Evolutionary conservation across 2,329 filamentous ascomycete species (phyloP).

Genomic region (Sarocladiaceae sp.): DNA sequence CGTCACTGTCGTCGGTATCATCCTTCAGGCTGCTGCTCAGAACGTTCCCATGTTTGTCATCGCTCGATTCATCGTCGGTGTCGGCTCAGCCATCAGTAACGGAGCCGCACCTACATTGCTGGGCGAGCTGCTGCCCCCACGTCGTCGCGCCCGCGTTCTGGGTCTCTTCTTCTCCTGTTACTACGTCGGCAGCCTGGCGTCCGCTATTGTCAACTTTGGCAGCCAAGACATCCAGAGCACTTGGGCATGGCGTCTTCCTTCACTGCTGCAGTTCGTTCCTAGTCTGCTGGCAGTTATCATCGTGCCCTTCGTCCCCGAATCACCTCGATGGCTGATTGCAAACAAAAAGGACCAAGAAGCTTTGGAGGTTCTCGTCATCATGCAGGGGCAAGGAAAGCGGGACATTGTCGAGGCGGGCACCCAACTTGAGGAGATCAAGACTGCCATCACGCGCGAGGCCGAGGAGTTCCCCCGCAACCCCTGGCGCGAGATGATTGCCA

Average conservation of each 20-base stretch:
- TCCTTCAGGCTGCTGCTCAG: no score
- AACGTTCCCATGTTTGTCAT: no score
- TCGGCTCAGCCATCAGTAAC: no score
- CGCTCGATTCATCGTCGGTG: no score
- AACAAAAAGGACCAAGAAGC: conserved; percentile 25
- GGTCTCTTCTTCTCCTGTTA: conserved; percentile 22
- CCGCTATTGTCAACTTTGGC: conserved; percentile 23
- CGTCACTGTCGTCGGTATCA: no score
- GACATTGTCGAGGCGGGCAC: conserved; percentile 13
- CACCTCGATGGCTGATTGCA: conserved; percentile 31
- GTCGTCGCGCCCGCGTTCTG: conserved; percentile 15
- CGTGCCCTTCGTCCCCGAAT: conserved; percentile 21
- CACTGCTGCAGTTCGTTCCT: conserved; percentile 24
- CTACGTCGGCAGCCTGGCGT: conserved; percentile 24
- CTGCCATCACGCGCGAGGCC: conserved; percentile 19
- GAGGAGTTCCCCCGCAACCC: conserved; percentile 20
- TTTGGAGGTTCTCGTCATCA: conserved; percentile 31
- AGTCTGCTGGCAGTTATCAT: conserved; percentile 16
- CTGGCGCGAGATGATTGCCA: conserved; percentile 22
- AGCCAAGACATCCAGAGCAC: conserved; percentile 22
- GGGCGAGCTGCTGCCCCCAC: conserved; percentile 40
- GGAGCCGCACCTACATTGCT: conserved; percentile 41
- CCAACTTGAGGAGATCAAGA: conserved; percentile 18
- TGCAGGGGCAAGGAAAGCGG: conserved; percentile 35
- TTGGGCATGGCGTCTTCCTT: conserved; percentile 30